A percentile compares a stretch with the other conserved stretches of the same genome.
These are phyloP conservation scores for Yarrowia sp. DNA, from an alignment of 805 yeast species.

Conservation along the genomic window DNA sequence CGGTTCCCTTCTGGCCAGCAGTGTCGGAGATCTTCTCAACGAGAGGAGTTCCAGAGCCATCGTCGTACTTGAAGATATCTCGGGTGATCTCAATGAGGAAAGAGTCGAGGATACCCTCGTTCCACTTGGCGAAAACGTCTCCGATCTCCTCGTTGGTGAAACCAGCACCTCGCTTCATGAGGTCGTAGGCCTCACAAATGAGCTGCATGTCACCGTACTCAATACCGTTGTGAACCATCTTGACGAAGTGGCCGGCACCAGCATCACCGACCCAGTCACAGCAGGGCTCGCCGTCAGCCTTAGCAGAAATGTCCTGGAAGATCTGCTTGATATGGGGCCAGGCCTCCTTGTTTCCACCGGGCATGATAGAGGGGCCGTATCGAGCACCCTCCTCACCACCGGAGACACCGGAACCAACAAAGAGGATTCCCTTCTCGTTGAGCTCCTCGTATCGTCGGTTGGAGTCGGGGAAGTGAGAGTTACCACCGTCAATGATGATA, in stretches of 20 bases:
- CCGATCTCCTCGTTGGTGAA: conserved; percentile 88
- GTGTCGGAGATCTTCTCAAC: conserved; percentile 95
- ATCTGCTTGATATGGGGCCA: conserved; percentile 98
- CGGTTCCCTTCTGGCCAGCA: conserved; percentile 99
- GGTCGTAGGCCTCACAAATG: conserved; percentile 96
- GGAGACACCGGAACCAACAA: conserved; percentile 98
- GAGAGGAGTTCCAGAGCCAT: conserved; percentile 84
- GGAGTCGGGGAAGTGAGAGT: conserved; percentile 98
- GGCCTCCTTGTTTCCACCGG: conserved; percentile 97
- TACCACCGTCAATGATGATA: conserved; percentile 99
- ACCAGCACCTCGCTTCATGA: conserved; percentile 91
- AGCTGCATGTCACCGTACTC: conserved; percentile 99
- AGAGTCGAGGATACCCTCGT: conserved; percentile 95
- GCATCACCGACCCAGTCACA: conserved; percentile 99
- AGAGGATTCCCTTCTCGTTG: conserved; percentile 78
- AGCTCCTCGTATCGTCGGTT: conserved; percentile 94
- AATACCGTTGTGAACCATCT: conserved; percentile 99
- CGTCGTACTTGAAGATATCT: conserved; percentile 86
- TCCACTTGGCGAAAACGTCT: conserved; percentile 89
- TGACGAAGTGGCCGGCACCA: conserved; percentile 98
- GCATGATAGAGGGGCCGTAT: conserved; percentile 98
- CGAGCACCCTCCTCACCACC: conserved; percentile 99
- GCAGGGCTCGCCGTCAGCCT: conserved; percentile 98
- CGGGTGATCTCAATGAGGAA: conserved; percentile 96
- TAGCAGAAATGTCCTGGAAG: conserved; percentile 94